Conservation (phyloP, 1,139 yeast species). For the Taphrina confusa region DNA sequence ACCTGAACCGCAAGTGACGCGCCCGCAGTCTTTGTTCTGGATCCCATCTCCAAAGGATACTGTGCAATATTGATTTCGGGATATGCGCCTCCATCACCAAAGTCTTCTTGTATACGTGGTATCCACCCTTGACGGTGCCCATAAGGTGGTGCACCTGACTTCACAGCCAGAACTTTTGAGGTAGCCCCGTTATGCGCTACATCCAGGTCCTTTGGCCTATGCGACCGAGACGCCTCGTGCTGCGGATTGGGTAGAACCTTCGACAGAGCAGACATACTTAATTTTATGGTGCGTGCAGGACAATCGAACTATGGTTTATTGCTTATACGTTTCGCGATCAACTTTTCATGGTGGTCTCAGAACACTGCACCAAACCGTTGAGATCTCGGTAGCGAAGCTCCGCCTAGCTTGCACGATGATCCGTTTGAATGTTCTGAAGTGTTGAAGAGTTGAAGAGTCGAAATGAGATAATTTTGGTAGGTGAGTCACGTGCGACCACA, state of each 20-base stretch:
- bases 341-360: too few species aligned
- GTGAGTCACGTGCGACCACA: too few species aligned
- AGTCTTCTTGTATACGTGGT: slow-evolving; percentile 44
- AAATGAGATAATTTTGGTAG: too few species aligned
- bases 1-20: slow-evolving; percentile 46
- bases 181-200: not conserved
- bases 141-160: slow-evolving; percentile 42
- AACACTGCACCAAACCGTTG: too few species aligned
- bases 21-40: slow-evolving; percentile 38
- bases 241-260: slow-evolving; percentile 23
- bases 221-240: not conserved
- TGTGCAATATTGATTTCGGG: slow-evolving; percentile 47
- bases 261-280: slow-evolving; percentile 28
- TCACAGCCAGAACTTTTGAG: not conserved
- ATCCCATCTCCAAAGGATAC: slow-evolving; percentile 47
- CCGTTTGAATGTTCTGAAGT: too few species aligned
- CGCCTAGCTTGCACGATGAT: too few species aligned
- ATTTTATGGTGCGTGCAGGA: too few species aligned
- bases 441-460: too few species aligned
- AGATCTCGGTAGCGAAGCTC: too few species aligned
- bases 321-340: too few species aligned
- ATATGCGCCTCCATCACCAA: slow-evolving; percentile 48
- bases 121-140: slow-evolving; percentile 45
- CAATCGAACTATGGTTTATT: too few species aligned
- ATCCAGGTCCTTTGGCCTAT: not conserved